phyloP scores from a whole-genome alignment of 2,329 filamentous ascomycete genomes.

The Podosphaera aphanis region DNA sequence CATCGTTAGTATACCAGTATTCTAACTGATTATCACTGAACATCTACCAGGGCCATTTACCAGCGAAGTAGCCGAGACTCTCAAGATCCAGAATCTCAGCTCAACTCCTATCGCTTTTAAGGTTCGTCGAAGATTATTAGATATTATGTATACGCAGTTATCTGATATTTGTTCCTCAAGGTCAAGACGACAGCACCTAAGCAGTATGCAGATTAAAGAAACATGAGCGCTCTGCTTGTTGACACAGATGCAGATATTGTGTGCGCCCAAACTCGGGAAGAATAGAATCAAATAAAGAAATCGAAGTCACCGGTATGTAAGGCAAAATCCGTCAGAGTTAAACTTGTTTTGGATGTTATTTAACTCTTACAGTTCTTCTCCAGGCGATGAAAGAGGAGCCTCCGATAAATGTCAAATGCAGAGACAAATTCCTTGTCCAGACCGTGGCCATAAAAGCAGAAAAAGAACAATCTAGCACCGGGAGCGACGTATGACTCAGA shows the following conservation, averaged over 20 bases:
- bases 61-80: constrained; percentile 37
- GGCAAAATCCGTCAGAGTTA: not conserved
- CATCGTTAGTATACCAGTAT: constrained; percentile 39
- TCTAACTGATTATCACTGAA: constrained; percentile 1
- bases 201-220: constrained; percentile 44
- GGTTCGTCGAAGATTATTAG: constrained; percentile 21
- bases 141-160: not conserved
- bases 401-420: constrained; percentile 63
- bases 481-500: constrained; percentile 21
- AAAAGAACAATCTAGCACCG: constrained; percentile 62
- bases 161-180: constrained; percentile 21
- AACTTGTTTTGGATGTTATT: constrained; percentile 4
- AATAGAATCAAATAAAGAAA: constrained; percentile 70
- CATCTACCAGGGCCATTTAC: constrained; percentile 36
- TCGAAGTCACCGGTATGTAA: constrained; percentile 69
- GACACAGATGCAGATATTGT: constrained; percentile 49
- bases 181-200: constrained; percentile 98
- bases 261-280: constrained; percentile 91
- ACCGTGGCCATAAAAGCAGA: constrained; percentile 65
- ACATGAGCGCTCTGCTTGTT: constrained; percentile 2
- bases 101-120: constrained; percentile 43
- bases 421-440: constrained; percentile 95
- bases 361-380: constrained; percentile 44
- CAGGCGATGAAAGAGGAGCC: constrained; percentile 97
- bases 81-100: constrained; percentile 42